Evolutionary conservation across 106 monocot genomes (phyloP).

Genomic region (Acorus calamus): DNA sequence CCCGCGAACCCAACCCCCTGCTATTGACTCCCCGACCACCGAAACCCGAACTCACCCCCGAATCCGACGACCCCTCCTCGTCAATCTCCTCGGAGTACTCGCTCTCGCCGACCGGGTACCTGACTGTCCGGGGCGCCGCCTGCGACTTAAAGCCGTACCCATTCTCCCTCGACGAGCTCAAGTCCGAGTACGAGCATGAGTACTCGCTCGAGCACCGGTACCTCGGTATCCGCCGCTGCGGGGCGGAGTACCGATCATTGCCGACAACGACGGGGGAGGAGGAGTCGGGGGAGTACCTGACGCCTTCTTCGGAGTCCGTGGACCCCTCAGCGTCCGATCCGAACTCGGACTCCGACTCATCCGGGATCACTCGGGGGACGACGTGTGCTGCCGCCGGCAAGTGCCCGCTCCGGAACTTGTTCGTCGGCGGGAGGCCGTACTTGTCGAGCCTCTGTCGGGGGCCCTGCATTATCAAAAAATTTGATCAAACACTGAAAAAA

Average conservation of each 20-base stretch:
- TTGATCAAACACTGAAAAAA: neutral
- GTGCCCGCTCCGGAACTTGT: constrained; percentile 89
- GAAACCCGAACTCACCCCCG: constrained; percentile 35
- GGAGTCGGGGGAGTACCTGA: constrained; percentile 49
- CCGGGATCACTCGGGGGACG: constrained; percentile 17
- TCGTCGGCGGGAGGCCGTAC: constrained; percentile 54
- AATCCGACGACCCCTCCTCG: constrained; percentile 45
- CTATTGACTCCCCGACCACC: too few relatives aligned
- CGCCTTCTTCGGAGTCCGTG: constrained; percentile 43
- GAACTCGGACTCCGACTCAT: constrained; percentile 25
- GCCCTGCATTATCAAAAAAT: too few relatives aligned
- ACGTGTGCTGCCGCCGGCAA: constrained; percentile 31
- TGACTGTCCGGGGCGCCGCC: constrained; percentile 11
- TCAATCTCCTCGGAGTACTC: constrained; percentile 51
- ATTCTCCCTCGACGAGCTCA: constrained; percentile 54
- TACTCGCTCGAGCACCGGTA: constrained; percentile 40
- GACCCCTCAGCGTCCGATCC: constrained; percentile 76
- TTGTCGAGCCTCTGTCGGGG: too few relatives aligned
- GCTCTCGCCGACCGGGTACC: constrained; percentile 18
- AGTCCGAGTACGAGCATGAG: constrained; percentile 41
- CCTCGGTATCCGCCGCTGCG: neutral
- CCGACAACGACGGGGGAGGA: constrained; percentile 18
- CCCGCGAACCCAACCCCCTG: too few relatives aligned
- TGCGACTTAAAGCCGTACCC: constrained; percentile 1
- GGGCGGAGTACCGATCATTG: neutral